Conservation (phyloP, 352 stramenopile genomes). For the Pythium biforme region DNA sequence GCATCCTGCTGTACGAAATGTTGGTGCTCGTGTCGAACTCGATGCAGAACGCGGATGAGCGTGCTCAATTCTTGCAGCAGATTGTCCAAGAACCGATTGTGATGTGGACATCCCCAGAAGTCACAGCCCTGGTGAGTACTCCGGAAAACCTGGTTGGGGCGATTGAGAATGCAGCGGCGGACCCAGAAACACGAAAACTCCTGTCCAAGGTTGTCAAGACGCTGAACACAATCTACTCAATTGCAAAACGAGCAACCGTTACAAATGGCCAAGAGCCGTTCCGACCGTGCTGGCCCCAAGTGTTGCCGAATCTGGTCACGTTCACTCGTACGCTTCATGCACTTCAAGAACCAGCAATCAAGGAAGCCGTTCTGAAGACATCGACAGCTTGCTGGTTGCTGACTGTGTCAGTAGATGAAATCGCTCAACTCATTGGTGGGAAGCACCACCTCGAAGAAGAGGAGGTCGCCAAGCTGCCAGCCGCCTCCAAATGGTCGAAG, state of each 20-base stretch:
- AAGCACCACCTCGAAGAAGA: conserved; percentile 77
- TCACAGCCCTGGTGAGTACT: conserved; percentile 58
- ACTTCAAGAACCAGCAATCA: conserved; percentile 49
- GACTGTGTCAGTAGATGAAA: conserved; percentile 69
- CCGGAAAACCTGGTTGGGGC: conserved; percentile 53
- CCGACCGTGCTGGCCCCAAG: conserved; percentile 53
- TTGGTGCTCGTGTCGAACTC: conserved; percentile 80
- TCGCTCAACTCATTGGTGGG: conserved; percentile 69
- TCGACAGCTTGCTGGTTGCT: conserved; percentile 64
- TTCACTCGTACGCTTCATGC: conserved; percentile 62
- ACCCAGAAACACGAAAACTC: conserved; percentile 44
- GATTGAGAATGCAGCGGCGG: conserved; percentile 39
- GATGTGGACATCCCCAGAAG: conserved; percentile 63
- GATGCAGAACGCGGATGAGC: conserved; percentile 60
- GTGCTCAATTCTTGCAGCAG: conserved; percentile 63
- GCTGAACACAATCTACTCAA: conserved; percentile 76
- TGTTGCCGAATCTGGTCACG: conserved; percentile 66
- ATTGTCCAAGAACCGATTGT: conserved; percentile 69
- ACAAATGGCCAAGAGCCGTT: conserved; percentile 40
- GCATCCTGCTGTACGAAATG: conserved; percentile 81
- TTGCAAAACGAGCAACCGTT: conserved; percentile 54
- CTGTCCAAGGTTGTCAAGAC: conserved; percentile 67
- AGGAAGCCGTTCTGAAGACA: conserved; percentile 53
- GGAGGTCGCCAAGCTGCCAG: conserved; percentile 49
- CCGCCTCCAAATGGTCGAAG: conserved; percentile 60